A percentile compares a stretch with the other conserved stretches of the same genome.
These are phyloP conservation scores for Dimocarpus longan DNA, from an alignment of 345 rosid genomes.

Conservation along the genomic window DNA sequence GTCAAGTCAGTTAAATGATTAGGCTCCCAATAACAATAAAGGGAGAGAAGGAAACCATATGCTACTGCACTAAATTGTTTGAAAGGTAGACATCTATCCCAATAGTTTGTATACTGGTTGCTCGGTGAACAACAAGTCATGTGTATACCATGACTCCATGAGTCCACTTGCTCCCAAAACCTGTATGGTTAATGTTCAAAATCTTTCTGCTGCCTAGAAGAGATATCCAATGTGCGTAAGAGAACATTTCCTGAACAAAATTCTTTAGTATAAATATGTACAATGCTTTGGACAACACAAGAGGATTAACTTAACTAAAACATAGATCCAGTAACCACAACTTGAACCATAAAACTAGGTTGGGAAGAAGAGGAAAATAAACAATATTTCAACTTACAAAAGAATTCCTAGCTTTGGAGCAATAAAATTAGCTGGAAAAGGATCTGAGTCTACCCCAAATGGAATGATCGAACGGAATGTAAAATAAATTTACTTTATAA, in stretches of 20 bases:
- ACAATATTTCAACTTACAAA: neutral
- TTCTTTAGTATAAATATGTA: constrained; percentile 4
- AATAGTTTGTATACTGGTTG: neutral
- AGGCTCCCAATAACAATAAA: neutral
- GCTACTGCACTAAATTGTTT: neutral
- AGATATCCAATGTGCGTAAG: neutral
- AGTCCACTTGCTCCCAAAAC: neutral
- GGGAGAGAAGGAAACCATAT: neutral
- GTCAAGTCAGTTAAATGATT: neutral
- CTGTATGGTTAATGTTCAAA: neutral
- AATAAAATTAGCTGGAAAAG: neutral
- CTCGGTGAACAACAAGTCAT: neutral
- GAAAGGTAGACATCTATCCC: neutral
- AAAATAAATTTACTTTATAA: constrained; percentile 19
- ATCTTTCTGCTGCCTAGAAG: neutral
- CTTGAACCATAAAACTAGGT: neutral
- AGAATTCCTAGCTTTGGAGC: neutral
- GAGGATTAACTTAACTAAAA: neutral
- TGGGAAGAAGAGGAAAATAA: neutral
- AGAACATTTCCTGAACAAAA: neutral
- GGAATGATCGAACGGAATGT: constrained; percentile 4
- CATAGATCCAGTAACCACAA: neutral
- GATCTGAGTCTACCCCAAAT: neutral
- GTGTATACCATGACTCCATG: neutral
- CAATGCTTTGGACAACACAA: neutral